Evolutionary conservation across 441 rosid species (phyloP).

Genomic region (Aleurites moluccanus): DNA sequence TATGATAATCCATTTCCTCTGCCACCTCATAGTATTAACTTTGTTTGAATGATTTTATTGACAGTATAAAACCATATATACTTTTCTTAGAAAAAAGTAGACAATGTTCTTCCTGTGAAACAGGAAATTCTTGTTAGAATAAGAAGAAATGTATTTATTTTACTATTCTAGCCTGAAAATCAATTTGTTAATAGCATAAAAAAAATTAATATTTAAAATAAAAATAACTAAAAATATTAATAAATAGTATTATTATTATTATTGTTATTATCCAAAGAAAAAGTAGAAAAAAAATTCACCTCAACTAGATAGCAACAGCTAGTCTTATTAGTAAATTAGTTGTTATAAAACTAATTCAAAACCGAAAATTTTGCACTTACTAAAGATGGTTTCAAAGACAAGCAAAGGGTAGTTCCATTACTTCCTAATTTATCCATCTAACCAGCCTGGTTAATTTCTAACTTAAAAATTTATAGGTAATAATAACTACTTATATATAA

Average conservation of each 20-base stretch:
- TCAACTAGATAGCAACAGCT: background rate
- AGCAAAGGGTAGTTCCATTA: background rate
- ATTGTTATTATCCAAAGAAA: background rate
- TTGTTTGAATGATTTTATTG: background rate
- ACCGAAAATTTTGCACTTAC: slow-evolving; percentile 4
- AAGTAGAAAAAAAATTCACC: background rate
- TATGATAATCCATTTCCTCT: too few relatives aligned
- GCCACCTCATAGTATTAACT: too few relatives aligned
- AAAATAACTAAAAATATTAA: too few relatives aligned
- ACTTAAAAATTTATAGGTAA: slow-evolving; percentile 7
- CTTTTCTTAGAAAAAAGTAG: too few relatives aligned
- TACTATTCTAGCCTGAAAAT: background rate
- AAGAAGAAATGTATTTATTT: too few relatives aligned
- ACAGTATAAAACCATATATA: background rate
- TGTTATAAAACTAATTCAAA: background rate
- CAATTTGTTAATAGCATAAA: background rate
- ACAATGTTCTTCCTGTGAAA: too few relatives aligned
- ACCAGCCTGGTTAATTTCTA: slow-evolving; percentile 6
- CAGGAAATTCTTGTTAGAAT: too few relatives aligned
- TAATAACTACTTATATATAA: background rate
- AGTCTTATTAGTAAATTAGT: background rate
- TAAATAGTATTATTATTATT: too few relatives aligned
- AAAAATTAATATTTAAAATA: too few relatives aligned
- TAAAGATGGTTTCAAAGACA: slow-evolving; percentile 17
- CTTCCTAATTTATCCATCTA: slow-evolving; percentile 21